A percentile compares a stretch with the other conserved stretches of the same genome.
These are phyloP conservation scores for Neolentinus lepideus DNA, from an alignment of 1,284 basidiomycete genomes.

Conservation along the genomic window DNA sequence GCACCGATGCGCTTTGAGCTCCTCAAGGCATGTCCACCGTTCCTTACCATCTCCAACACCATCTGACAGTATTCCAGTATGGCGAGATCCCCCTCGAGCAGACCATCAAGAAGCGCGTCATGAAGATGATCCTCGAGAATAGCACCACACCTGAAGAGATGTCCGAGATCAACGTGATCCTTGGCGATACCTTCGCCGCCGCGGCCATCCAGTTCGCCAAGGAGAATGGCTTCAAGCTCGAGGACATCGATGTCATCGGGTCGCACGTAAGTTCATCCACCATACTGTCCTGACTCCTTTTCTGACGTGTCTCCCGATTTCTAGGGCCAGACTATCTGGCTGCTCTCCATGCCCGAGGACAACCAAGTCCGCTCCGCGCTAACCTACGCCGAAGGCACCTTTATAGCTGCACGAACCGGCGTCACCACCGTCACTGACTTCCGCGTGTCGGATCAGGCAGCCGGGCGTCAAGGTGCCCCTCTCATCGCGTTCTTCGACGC, in stretches of 20 bases:
- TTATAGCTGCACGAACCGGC: slow-evolving; percentile 4
- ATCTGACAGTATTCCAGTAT: background rate
- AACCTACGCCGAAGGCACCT: slow-evolving; percentile 6
- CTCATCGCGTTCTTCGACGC: slow-evolving; percentile 6
- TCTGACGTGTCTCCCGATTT: too few relatives aligned
- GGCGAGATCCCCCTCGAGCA: slow-evolving; percentile 3
- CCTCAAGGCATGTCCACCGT: slow-evolving; percentile 1
- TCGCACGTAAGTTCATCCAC: slow-evolving; percentile 1
- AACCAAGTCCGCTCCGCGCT: slow-evolving; percentile 5
- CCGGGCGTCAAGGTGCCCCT: slow-evolving; percentile 4
- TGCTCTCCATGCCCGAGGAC: slow-evolving; percentile 4
- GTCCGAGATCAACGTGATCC: slow-evolving; percentile 7
- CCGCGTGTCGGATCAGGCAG: slow-evolving; percentile 2
- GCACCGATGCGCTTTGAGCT: slow-evolving; percentile 4
- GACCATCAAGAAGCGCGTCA: slow-evolving; percentile 7
- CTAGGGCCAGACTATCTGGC: slow-evolving; percentile 4
- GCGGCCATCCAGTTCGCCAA: slow-evolving; percentile 1
- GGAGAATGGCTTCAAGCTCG: background rate
- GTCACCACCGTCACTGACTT: slow-evolving; percentile 6
- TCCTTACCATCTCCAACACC: background rate
- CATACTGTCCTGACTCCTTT: too few relatives aligned
- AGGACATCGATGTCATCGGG: slow-evolving; percentile 1
- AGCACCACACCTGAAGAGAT: slow-evolving; percentile 5
- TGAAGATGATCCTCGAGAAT: slow-evolving; percentile 5
- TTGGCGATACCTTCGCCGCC: slow-evolving; percentile 4